Conservation (phyloP, 1,284 basidiomycete species). For the Papiliotrema terrestris region DNA sequence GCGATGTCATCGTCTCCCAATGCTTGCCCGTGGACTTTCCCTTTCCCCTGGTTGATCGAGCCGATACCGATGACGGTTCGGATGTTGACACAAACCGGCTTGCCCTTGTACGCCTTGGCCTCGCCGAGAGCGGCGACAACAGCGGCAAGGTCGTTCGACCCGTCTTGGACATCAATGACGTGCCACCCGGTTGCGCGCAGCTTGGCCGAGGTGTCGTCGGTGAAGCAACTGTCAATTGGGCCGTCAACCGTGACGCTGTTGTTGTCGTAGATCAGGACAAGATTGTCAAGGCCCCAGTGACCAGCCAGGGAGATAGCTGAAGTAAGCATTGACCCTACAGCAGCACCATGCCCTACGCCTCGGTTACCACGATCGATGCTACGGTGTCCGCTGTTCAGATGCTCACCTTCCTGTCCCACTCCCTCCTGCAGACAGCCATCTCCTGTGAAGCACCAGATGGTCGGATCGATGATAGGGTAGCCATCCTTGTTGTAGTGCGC, state of each 20-base stretch:
- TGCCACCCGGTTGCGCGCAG: constrained; percentile 40
- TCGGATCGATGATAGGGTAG: constrained; percentile 29
- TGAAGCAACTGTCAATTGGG: constrained; percentile 42
- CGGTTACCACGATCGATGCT: neutral
- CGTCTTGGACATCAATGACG: constrained; percentile 43
- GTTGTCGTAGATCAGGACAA: constrained; percentile 46
- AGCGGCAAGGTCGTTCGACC: constrained; percentile 37
- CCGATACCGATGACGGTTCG: constrained; percentile 41
- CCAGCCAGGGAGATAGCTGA: constrained; percentile 43
- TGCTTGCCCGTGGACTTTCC: constrained; percentile 37
- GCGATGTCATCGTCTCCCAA: constrained; percentile 40
- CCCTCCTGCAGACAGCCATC: constrained; percentile 50
- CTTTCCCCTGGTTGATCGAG: constrained; percentile 31
- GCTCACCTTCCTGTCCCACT: constrained; percentile 43
- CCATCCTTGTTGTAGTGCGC: constrained; percentile 40
- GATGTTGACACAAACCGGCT: constrained; percentile 40
- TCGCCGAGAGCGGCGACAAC: constrained; percentile 34
- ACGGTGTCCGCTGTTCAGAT: neutral
- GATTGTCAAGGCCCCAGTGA: constrained; percentile 44
- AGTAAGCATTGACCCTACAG: neutral
- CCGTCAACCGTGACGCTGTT: constrained; percentile 47
- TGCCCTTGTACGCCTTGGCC: constrained; percentile 33
- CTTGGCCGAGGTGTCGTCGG: constrained; percentile 45
- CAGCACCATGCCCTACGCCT: neutral
- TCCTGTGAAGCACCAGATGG: constrained; percentile 46